These are phyloP conservation scores for Coniosporium tulheliwenetii DNA, from an alignment of 2,329 filamentous ascomycete species.

Conservation along the genomic window DNA sequence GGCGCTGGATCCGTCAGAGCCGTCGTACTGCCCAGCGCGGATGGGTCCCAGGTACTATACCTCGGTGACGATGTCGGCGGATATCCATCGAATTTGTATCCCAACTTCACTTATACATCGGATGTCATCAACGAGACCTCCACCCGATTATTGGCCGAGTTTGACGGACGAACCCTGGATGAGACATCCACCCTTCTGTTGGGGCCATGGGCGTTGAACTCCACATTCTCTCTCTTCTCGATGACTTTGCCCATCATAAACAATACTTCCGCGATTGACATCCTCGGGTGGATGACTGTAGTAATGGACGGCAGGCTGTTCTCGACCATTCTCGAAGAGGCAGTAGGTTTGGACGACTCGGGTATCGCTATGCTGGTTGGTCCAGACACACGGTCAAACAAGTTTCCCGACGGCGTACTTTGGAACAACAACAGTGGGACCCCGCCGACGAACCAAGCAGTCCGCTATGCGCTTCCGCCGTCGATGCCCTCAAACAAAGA, in stretches of 20 bases:
- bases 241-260: constrained; percentile 67
- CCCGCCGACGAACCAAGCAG: constrained; percentile 4
- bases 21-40: constrained; percentile 45
- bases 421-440: constrained; percentile 10
- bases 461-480: constrained; percentile 12
- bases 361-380: constrained; percentile 59
- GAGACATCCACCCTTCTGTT: constrained; percentile 48
- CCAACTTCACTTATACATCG: constrained; percentile 53
- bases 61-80: constrained; percentile 50
- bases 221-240: constrained; percentile 60
- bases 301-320: constrained; percentile 55
- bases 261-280: constrained; percentile 42
- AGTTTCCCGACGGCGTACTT: constrained; percentile 19
- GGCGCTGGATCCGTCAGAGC: constrained; percentile 25
- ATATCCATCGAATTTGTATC: constrained; percentile 59
- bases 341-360: constrained; percentile 54
- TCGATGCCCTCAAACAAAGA: constrained; percentile 9
- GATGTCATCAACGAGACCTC: constrained; percentile 18
- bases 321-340: constrained; percentile 43
- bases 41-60: constrained; percentile 39
- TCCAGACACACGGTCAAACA: constrained; percentile 49
- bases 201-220: constrained; percentile 60
- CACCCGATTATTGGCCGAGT: constrained; percentile 21
- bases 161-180: constrained; percentile 27
- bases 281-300: constrained; percentile 73